Conservation (phyloP, 768 basidiomycete genomes). For the Boletus vinaceobasis region DNA sequence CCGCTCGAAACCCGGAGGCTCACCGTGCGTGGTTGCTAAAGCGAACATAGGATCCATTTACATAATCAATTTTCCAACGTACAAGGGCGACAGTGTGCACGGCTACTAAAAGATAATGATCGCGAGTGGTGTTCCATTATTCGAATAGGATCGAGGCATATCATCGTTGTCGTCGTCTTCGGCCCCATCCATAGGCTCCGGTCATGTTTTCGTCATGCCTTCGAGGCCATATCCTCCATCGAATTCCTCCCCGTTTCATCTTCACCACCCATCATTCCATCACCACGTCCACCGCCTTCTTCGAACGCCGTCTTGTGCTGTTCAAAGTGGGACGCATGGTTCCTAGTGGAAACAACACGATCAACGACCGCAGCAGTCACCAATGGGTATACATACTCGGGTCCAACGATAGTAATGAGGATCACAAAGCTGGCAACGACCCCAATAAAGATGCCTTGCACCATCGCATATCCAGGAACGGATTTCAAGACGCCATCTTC, state of each 20-base stretch:
- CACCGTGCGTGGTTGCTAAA: neutral
- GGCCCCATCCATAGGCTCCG: no score
- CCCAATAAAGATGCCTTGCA: slow-evolving; percentile 87
- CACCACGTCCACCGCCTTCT: slow-evolving; percentile 58
- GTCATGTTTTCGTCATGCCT: slow-evolving; percentile 1
- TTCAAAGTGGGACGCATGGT: slow-evolving; percentile 82
- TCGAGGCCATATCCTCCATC: slow-evolving; percentile 4
- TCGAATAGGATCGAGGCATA: neutral
- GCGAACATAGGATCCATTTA: no score
- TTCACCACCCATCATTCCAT: slow-evolving; percentile 33
- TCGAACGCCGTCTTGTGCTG: slow-evolving; percentile 77
- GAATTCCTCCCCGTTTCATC: slow-evolving; percentile 9
- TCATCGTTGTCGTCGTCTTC: neutral
- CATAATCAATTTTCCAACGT: neutral
- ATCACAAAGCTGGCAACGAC: slow-evolving; percentile 75
- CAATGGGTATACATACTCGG: slow-evolving; percentile 52
- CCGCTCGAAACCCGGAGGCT: neutral
- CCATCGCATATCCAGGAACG: slow-evolving; percentile 67
- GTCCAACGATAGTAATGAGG: slow-evolving; percentile 72
- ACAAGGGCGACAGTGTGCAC: neutral
- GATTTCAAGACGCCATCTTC: slow-evolving; percentile 36
- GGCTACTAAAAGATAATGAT: neutral
- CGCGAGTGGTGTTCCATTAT: neutral
- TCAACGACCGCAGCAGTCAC: neutral
- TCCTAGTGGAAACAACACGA: slow-evolving; percentile 35